A percentile compares a stretch with the other conserved stretches of the same genome.
phyloP scores from a whole-genome alignment of 2,329 filamentous ascomycete species.

The Penicillium paneum region DNA sequence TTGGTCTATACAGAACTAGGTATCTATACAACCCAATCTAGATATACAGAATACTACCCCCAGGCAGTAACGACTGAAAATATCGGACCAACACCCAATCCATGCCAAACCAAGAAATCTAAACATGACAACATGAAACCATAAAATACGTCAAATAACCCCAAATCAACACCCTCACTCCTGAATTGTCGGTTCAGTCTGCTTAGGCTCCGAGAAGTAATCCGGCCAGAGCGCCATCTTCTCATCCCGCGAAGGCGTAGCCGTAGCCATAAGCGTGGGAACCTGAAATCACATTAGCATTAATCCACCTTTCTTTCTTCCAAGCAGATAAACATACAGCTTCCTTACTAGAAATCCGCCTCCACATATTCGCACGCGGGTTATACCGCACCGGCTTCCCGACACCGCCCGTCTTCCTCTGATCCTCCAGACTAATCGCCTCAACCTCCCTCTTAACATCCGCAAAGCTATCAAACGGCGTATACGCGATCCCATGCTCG shows the following conservation, averaged over 20 bases:
- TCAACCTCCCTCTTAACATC: conserved; percentile 62
- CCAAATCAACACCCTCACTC: background rate
- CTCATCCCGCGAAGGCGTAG: conserved; percentile 56
- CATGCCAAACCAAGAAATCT: background rate
- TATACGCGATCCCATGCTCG: conserved; percentile 59
- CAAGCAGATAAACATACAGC: conserved; percentile 51
- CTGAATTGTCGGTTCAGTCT: conserved; percentile 33
- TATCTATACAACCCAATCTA: background rate
- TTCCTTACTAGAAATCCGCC: conserved; percentile 58
- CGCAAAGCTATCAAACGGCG: conserved; percentile 63
- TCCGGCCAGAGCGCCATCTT: conserved; percentile 64
- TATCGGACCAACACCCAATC: conserved; percentile 2
- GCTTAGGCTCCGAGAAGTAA: conserved; percentile 46
- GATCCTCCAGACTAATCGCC: conserved; percentile 58
- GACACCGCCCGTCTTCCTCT: conserved; percentile 57
- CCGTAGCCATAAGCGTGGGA: conserved; percentile 47
- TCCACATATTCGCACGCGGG: conserved; percentile 66
- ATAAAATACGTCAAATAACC: background rate
- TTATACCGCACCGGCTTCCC: conserved; percentile 63
- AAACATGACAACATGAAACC: background rate
- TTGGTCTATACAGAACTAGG: background rate
- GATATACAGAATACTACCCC: background rate
- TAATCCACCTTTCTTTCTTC: too few species aligned
- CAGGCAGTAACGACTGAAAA: background rate
- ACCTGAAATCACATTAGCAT: conserved; percentile 22